These are phyloP conservation scores for Emmonsiellopsis sp. DNA, from an alignment of 2,329 filamentous ascomycete genomes.

Conservation along the genomic window DNA sequence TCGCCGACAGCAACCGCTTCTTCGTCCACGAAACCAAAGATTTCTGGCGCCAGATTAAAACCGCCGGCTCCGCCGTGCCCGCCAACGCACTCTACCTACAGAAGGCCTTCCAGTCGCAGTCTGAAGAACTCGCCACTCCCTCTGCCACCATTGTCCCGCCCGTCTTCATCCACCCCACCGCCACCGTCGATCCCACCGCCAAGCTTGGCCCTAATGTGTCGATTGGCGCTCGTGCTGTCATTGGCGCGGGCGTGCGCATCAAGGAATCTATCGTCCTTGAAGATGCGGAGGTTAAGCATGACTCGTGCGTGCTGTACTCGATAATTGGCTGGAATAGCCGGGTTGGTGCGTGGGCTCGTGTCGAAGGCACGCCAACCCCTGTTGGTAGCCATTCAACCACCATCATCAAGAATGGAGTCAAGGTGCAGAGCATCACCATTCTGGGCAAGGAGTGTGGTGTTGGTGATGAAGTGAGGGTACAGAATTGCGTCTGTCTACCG, in stretches of 20 bases:
- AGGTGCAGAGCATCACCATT: constrained; percentile 97
- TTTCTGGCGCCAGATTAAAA: constrained; percentile 99
- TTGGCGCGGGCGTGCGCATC: constrained; percentile 81
- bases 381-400: constrained; percentile 83
- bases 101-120: constrained; percentile 77
- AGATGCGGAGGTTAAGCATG: constrained; percentile 91
- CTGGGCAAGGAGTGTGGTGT: constrained; percentile 92
- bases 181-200: constrained; percentile 82
- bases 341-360: constrained; percentile 93
- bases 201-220: constrained; percentile 97
- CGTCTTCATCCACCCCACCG: constrained; percentile 90
- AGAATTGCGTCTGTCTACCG: constrained; percentile 95
- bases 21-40: constrained; percentile 98
- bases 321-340: constrained; percentile 97
- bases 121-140: constrained; percentile 70
- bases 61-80: constrained; percentile 89
- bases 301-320: constrained; percentile 87
- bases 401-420: constrained; percentile 94
- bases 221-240: constrained; percentile 75
- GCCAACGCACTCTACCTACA: constrained; percentile 95
- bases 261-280: constrained; percentile 96
- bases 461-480: constrained; percentile 86
- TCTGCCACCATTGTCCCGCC: constrained; percentile 83
- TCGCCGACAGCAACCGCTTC: constrained; percentile 95
- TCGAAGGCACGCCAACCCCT: constrained; percentile 87